These are phyloP conservation scores for Aspergillus costaricaensis DNA, from an alignment of 2,329 filamentous ascomycete species.

Conservation along the genomic window DNA sequence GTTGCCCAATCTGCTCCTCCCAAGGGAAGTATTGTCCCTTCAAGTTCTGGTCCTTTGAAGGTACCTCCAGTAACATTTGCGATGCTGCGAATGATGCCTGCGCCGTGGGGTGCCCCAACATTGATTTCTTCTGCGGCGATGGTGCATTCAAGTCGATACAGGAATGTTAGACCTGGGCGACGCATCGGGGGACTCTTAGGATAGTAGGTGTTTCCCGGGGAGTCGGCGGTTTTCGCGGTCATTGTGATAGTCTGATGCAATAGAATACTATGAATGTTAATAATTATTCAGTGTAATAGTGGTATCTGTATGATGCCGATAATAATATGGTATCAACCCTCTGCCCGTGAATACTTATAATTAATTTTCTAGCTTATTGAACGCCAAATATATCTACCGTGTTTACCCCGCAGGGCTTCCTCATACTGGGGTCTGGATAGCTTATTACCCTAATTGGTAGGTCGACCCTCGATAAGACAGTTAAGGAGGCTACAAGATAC, in stretches of 20 bases:
- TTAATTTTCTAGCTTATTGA: neutral
- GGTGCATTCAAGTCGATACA: conserved; percentile 29
- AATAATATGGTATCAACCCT: too few species aligned
- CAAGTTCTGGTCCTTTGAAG: conserved; percentile 26
- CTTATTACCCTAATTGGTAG: neutral
- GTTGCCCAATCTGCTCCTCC: conserved; percentile 29
- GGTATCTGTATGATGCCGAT: too few species aligned
- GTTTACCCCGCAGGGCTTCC: neutral
- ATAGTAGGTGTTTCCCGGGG: conserved; percentile 26
- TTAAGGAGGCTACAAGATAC: neutral
- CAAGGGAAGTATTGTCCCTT: conserved; percentile 23
- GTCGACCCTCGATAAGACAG: neutral
- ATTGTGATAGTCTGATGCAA: neutral
- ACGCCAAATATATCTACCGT: neutral
- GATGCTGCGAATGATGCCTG: conserved; percentile 23
- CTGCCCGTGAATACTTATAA: too few species aligned
- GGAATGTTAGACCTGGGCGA: conserved; percentile 21
- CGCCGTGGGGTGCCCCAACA: conserved; percentile 24
- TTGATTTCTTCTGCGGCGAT: conserved; percentile 26
- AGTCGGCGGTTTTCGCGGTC: conserved; percentile 1
- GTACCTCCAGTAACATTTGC: conserved; percentile 26
- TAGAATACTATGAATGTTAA: too few species aligned
- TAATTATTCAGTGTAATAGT: too few species aligned
- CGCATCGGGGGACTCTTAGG: conserved; percentile 27
- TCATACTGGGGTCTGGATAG: neutral